Evolutionary conservation across 1,284 basidiomycete species (phyloP), one percentile per base, ranked within the genome.

Genomic region (Thecaphora thlaspeos): DNA sequence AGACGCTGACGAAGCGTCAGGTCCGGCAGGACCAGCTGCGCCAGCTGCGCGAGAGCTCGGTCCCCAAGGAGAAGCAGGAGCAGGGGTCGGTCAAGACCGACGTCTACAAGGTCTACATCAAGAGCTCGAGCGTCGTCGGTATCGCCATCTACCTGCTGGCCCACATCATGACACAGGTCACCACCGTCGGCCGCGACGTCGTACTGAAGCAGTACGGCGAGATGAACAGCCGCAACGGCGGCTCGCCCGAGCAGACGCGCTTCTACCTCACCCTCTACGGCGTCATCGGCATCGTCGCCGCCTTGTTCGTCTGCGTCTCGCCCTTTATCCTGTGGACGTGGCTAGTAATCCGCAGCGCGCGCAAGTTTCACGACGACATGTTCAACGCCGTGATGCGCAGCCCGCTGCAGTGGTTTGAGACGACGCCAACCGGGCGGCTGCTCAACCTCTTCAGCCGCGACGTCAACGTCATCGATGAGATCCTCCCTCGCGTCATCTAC

Each of bases 341-440:
- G 24, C 68, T 71, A 21, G 70, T 74, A 36, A 55, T 77, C 21
- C 54, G 51, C 4, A 69, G 73, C 10, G 75, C 75, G 3, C 48
- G 61, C 18, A 46, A 43, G 14, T 56, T 78, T 49, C 75, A 77
- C 46, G 51, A 59, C 30, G 52, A 80, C 36, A 83, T 98, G 43
- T 82, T 97, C 38, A 87, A 92, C 75, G 80, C 87, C 0, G 87
- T 97, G 11, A 81, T 98, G 1, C 91, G 92, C 68, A 91, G 93
- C 1, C 86, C 43, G 46, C 74, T 71, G 28, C 65, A 66, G n/a
- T 76, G 70, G 53, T 76, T 73, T 34, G 74, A 76, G 50, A 59
- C 65, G 34, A 75, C 75, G 26, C 75, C 75, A 12, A 65, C 75
- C 22, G 75, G 76, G 2, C 61, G 76, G 12, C 71, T 78, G 44